Evolutionary conservation across 2,329 filamentous ascomycete genomes (phyloP), one percentile per base, ranked within the genome.

Genomic region (Cryphonectria radicalis): DNA sequence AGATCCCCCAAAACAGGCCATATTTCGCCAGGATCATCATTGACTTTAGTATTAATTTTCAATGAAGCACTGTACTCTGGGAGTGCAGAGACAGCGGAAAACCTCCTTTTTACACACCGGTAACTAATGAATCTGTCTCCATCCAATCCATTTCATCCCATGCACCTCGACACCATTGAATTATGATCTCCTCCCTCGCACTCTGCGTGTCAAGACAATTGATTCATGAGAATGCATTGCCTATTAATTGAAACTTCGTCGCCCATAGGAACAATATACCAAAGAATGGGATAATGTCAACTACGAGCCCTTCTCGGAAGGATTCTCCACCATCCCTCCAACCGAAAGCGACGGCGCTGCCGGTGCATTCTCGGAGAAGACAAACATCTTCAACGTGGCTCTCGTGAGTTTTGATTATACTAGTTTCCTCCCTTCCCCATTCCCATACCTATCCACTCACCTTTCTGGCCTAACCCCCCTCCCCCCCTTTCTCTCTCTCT

Each of bases 241-340:
- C 55, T 25, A 32, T 32, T 4, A 35, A 17, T 17, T 53, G 46
- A 67, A 2, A 2, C 10, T 4, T n/a, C 22, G 59, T 46, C 32
- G 10, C 6, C 13, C 62, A 22, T 50, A 66, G 22, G 69, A 71
- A 53, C 69, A 71, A 37, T 62, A 60, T 28, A 42, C 66, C 1
- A 40, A 22, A 6, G 69, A 71, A 43, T 71, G 69, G 69, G 69
- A 71, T 42, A 14, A 53, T 1, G 66, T 68, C 28, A 65, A 71
- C 66, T 71, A 68, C 43, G 66, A 71, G 17, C 69, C 69, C 22
- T 71, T 50, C 28, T 65, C 62, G 2, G 69, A 71, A 63, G 66
- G 69, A 13, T 4, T 60, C n/a, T 68, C 69, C 6, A 32, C 55
- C 40, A 19, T 59, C 0, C 62, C 35, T 10, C 62, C 62, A 5